Evolutionary conservation across 2,329 filamentous ascomycete genomes (phyloP).

Genomic region (Leptographium radiaticola): DNA sequence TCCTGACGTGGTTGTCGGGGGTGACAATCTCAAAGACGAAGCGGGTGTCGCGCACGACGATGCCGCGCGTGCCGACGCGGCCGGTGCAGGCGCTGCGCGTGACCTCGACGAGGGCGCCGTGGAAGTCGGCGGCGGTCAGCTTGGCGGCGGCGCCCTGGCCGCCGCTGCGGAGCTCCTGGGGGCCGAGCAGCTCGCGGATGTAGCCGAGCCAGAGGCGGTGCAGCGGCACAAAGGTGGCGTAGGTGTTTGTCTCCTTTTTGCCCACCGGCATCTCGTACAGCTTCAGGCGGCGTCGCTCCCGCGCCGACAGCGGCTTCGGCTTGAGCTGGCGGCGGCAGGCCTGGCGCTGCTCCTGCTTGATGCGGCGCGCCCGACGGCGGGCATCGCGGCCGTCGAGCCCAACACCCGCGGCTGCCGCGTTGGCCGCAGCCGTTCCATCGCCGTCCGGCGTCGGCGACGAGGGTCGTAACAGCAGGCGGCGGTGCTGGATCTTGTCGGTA

Average conservation of each 20-base stretch:
- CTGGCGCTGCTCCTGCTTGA: slow-evolving; percentile 29
- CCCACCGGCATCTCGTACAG: slow-evolving; percentile 56
- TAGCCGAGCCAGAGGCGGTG: slow-evolving; percentile 75
- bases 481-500: slow-evolving; percentile 69
- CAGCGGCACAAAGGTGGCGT: slow-evolving; percentile 64
- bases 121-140: slow-evolving; percentile 76
- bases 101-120: slow-evolving; percentile 74
- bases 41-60: slow-evolving; percentile 79
- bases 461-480: slow-evolving; percentile 65
- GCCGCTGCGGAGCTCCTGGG: slow-evolving; percentile 38
- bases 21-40: slow-evolving; percentile 81
- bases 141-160: slow-evolving; percentile 54
- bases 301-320: slow-evolving; percentile 62
- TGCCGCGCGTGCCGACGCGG: slow-evolving; percentile 71
- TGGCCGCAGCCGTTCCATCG: slow-evolving; percentile 46
- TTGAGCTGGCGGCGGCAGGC: slow-evolving; percentile 33
- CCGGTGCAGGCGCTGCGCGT: slow-evolving; percentile 69
- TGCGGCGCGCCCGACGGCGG: slow-evolving; percentile 35
- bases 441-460: slow-evolving; percentile 49
- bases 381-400: slow-evolving; percentile 44
- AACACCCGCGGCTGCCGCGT: slow-evolving; percentile 14
- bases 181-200: slow-evolving; percentile 64
- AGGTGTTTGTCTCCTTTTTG: slow-evolving; percentile 29
- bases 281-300: slow-evolving; percentile 58
- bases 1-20: slow-evolving; percentile 53